These are phyloP conservation scores for Leccinum fibrillosum DNA, from an alignment of 768 basidiomycete species.

Conservation along the genomic window DNA sequence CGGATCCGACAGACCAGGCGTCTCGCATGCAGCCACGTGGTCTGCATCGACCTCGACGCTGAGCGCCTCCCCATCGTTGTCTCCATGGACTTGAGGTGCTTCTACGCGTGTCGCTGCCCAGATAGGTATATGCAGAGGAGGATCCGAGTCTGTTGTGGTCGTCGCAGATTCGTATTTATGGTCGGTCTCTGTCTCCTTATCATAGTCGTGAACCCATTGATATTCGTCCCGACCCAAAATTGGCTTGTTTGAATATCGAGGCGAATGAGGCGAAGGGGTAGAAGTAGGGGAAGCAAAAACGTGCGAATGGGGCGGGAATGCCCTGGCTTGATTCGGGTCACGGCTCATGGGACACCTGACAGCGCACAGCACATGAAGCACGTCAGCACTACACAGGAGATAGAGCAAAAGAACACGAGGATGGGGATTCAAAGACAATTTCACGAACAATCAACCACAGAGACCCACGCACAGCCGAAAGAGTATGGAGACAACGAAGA, in stretches of 20 bases:
- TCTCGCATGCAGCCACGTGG: not conserved
- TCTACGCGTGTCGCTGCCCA: not conserved
- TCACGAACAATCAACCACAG: not conserved
- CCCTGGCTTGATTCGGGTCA: slow-evolving; percentile 10
- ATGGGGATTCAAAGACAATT: not conserved
- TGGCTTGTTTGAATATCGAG: too few species aligned
- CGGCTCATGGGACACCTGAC: slow-evolving; percentile 11
- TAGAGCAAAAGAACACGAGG: not conserved
- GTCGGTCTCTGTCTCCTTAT: too few species aligned
- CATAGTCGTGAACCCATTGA: too few species aligned
- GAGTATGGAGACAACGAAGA: not conserved
- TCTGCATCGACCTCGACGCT: slow-evolving; percentile 7
- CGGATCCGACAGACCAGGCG: slow-evolving; percentile 11
- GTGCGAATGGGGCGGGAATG: not conserved
- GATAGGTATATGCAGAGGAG: too few species aligned
- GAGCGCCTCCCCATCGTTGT: slow-evolving; percentile 7
- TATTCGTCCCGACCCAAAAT: too few species aligned
- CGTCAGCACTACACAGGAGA: slow-evolving; percentile 9
- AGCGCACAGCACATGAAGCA: not conserved
- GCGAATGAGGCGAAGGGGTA: too few species aligned
- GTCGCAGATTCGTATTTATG: too few species aligned
- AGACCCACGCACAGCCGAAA: not conserved
- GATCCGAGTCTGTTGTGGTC: too few species aligned
- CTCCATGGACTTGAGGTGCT: slow-evolving; percentile 9
- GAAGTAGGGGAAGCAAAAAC: too few species aligned